A percentile compares a stretch with the other conserved stretches of the same genome.
Conservation (phyloP, 306 rosid genomes). For the Cucurbita argyrosperma region DNA sequence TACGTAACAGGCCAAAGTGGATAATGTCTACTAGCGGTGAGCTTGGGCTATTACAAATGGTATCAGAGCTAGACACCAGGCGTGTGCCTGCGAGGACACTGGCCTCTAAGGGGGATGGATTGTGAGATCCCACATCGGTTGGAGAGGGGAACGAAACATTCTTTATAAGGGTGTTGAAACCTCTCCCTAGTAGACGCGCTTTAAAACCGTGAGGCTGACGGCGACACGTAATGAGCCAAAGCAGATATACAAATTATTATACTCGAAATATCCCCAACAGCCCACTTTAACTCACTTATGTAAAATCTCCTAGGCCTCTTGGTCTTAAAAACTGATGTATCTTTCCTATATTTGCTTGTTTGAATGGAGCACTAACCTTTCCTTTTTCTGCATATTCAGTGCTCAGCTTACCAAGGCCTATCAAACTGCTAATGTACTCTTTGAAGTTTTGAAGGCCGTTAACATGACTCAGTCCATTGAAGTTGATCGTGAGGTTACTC, state of each 20-base stretch:
- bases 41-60: too few relatives aligned
- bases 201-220: too few relatives aligned
- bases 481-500: slow-evolving; percentile 79
- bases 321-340: neutral
- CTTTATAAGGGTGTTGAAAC: too few relatives aligned
- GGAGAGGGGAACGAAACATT: too few relatives aligned
- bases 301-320: neutral
- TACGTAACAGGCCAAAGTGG: too few relatives aligned
- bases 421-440: slow-evolving; percentile 96
- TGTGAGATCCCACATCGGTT: too few relatives aligned
- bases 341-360: slow-evolving; percentile 3
- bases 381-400: slow-evolving; percentile 22
- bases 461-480: slow-evolving; percentile 91
- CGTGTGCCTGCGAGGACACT: too few relatives aligned
- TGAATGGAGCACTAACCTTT: slow-evolving; percentile 2
- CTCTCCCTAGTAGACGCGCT: too few relatives aligned
- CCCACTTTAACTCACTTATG: neutral
- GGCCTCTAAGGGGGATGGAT: too few relatives aligned
- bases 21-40: too few relatives aligned
- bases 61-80: too few relatives aligned
- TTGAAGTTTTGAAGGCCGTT: slow-evolving; percentile 95
- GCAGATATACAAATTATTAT: neutral
- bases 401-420: slow-evolving; percentile 97
- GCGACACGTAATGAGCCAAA: too few relatives aligned
- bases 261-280: neutral